A percentile compares a stretch with the other conserved stretches of the same genome.
Conservation (phyloP, 306 rosid species). For the Lotus japonicus region DNA sequence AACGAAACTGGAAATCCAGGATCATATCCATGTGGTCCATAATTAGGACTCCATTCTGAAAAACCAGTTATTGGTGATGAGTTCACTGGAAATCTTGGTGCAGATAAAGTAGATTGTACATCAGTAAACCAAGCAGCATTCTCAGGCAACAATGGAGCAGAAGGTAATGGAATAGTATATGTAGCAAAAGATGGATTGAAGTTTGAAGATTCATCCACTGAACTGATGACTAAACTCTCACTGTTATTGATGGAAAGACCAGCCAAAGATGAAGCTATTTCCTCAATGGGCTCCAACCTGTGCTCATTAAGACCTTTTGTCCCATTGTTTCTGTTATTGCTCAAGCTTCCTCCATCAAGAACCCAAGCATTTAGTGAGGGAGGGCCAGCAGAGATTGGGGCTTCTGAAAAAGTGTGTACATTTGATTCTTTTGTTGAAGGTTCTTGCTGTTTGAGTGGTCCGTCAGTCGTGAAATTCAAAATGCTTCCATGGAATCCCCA, state of each 20-base stretch:
- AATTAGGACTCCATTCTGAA: constrained; percentile 49
- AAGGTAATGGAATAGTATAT: constrained; percentile 68
- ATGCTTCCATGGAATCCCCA: constrained; percentile 42
- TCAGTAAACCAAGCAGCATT: constrained; percentile 59
- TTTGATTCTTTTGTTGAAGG: constrained; percentile 37
- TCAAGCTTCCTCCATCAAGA: constrained; percentile 42
- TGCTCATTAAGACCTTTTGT: constrained; percentile 29
- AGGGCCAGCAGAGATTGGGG: constrained; percentile 63
- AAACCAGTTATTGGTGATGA: constrained; percentile 25
- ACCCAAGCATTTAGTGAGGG: constrained; percentile 98
- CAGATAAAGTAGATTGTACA: constrained; percentile 28
- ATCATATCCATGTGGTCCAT: constrained; percentile 35
- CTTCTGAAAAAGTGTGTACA: constrained; percentile 29
- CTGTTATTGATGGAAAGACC: constrained; percentile 38
- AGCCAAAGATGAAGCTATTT: constrained; percentile 36
- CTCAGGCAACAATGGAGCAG: constrained; percentile 86
- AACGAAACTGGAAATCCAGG: constrained; percentile 33
- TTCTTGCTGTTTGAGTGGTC: constrained; percentile 40
- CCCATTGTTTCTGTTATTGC: constrained; percentile 38
- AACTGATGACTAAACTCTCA: constrained; percentile 23
- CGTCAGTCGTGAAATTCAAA: constrained; percentile 29
- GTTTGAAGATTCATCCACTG: constrained; percentile 26
- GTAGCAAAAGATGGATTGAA: constrained; percentile 32
- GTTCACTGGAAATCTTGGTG: constrained; percentile 22
- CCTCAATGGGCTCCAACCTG: constrained; percentile 60